A percentile compares a stretch with the other conserved stretches of the same genome.
Evolutionary conservation across 2,329 filamentous ascomycete species (phyloP).

Genomic region (Alternaria metachromatica): DNA sequence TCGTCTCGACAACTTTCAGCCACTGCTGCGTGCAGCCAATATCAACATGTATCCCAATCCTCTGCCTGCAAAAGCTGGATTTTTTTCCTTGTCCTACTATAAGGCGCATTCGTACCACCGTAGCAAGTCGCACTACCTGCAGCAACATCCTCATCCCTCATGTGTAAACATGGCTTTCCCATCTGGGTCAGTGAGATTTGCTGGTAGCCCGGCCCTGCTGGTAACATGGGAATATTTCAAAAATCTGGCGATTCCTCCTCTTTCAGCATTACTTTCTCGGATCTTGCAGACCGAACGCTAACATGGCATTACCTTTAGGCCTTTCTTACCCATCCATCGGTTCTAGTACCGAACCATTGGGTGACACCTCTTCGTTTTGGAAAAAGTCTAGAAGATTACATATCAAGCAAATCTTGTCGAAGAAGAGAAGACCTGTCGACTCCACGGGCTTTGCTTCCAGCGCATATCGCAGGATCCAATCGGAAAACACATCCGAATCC

Average conservation of each 20-base stretch:
- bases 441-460: constrained; percentile 38
- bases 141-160: constrained; percentile 40
- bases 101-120: constrained; percentile 37
- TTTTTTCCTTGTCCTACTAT: constrained; percentile 25
- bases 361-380: constrained; percentile 42
- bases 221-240: constrained; percentile 39
- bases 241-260: constrained; percentile 34
- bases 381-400: constrained; percentile 40
- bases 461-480: constrained; percentile 31
- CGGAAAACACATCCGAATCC: constrained; percentile 24
- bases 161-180: constrained; percentile 38
- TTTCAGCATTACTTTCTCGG: constrained; percentile 28
- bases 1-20: constrained; percentile 19
- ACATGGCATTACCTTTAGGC: constrained; percentile 51
- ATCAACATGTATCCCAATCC: constrained; percentile 4
- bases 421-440: constrained; percentile 36
- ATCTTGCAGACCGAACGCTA: constrained; percentile 34
- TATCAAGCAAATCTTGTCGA: constrained; percentile 37
- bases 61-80: constrained; percentile 17
- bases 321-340: constrained; percentile 46
- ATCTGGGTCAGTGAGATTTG: constrained; percentile 24
- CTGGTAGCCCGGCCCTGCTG: constrained; percentile 42
- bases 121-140: constrained; percentile 41
- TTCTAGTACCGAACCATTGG: constrained; percentile 44
- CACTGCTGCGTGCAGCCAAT: constrained; percentile 12